Evolutionary conservation across 2,329 filamentous ascomycete genomes (phyloP), one percentile per base, ranked within the genome.

Genomic region (Diplodia seriata): DNA sequence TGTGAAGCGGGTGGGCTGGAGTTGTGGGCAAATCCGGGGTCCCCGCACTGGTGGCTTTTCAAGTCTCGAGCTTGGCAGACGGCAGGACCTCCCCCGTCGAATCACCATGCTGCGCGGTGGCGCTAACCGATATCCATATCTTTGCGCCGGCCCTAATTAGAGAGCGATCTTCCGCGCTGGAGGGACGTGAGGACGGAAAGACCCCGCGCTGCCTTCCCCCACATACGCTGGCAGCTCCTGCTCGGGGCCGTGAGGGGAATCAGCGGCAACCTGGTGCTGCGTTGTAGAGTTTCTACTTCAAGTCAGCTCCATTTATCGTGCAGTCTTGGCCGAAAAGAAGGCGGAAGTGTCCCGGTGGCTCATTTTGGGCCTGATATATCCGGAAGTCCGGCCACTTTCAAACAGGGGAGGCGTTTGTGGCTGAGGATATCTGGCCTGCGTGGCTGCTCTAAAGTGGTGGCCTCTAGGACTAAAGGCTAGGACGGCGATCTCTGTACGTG

Each of bases 11-110:
- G n/a, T 20, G 9, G 14, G 29, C 26, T 49, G 20, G 23, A 23
- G 40, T 18, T 31, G 51, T 18, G 20, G 9, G 40, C 57, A 51
- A 63, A 63, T n/a, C 29, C 38, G 59, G 59, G 47, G 59, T 63
- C 59, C 59, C 59, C 59, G 59, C 59, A 63, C 40, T 50, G 49
- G 43, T 62, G 57, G 57, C 43, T 62, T 47, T 43, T n/a, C 29
- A 9, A 18, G 43, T n/a, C 18, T 50, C 29, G 57, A 36, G 59
- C 47, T 50, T 50, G 59, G 43, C 43, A 23, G 8, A 12, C 33
- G 23, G 31, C 31, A 33, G 31, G 6, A 33, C 31, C 31, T 7
- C 31, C 7, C 9, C 57, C 9, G 43, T 36, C 57, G 29, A 63
- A 53, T 63, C 59, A 51, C 31, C 8, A 4, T 23, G n/a, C n/a